Evolutionary conservation across 2,329 filamentous ascomycete genomes (phyloP).

Genomic region (Juglanconis sp.): DNA sequence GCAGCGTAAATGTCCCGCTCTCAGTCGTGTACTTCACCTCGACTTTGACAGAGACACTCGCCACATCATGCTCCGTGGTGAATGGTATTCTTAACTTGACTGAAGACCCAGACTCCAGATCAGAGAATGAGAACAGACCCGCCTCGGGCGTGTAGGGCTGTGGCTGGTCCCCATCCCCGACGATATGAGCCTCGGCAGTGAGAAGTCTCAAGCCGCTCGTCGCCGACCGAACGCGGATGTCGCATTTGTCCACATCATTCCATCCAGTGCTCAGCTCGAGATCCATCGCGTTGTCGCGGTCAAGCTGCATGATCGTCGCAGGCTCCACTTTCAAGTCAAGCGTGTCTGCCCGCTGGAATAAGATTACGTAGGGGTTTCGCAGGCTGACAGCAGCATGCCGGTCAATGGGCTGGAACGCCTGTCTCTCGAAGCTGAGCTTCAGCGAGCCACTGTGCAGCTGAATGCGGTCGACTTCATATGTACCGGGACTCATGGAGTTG

Average conservation of each 20-base stretch:
- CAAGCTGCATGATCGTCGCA: conserved; percentile 72
- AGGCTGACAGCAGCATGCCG: conserved; percentile 50
- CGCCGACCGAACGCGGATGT: conserved; percentile 60
- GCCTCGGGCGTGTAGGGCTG: conserved; percentile 45
- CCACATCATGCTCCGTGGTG: conserved; percentile 73
- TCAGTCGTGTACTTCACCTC: conserved; percentile 72
- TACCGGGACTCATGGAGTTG: conserved; percentile 62
- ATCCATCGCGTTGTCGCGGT: conserved; percentile 74
- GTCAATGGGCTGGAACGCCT: conserved; percentile 44
- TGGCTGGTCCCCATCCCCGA: conserved; percentile 38
- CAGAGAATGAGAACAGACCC: conserved; percentile 49
- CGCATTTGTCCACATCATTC: conserved; percentile 62
- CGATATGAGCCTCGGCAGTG: conserved; percentile 55
- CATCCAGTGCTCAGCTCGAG: conserved; percentile 70
- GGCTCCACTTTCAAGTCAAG: conserved; percentile 67
- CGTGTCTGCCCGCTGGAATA: conserved; percentile 68
- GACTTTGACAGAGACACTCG: conserved; percentile 68
- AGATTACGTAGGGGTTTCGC: conserved; percentile 59
- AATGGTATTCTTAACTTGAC: conserved; percentile 72
- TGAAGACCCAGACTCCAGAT: conserved; percentile 41
- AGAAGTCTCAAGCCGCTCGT: conserved; percentile 64
- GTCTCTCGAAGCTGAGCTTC: conserved; percentile 62
- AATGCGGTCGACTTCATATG: conserved; percentile 72
- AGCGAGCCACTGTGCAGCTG: conserved; percentile 63
- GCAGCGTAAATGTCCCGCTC: conserved; percentile 62